Percentiles rank a stretch among this genome's conserved stretches.
Evolutionary conservation across 352 stramenopile species (phyloP).

Genomic region (Globisporangium solare): DNA sequence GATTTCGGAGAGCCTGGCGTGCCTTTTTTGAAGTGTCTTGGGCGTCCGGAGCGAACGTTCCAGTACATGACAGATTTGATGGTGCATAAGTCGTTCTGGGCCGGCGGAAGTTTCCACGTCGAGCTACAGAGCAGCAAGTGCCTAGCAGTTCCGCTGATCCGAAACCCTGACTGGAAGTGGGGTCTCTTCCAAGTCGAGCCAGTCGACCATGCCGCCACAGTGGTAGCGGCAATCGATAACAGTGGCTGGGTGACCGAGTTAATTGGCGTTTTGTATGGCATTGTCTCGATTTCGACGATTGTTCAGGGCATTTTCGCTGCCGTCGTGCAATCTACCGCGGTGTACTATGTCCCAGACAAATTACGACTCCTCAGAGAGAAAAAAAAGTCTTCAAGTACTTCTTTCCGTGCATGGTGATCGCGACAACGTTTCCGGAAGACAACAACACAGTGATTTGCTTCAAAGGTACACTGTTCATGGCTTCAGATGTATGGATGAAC

Average conservation of each 20-base stretch:
- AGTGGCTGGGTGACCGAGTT: slow-evolving; percentile 35
- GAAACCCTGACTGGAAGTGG: slow-evolving; percentile 34
- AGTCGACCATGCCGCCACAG: slow-evolving; percentile 31
- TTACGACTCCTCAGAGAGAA: slow-evolving; percentile 29
- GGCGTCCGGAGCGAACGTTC: slow-evolving; percentile 33
- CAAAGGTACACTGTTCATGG: slow-evolving; percentile 46
- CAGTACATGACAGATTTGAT: slow-evolving; percentile 58
- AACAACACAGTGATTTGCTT: slow-evolving; percentile 39
- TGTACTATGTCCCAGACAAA: slow-evolving; percentile 37
- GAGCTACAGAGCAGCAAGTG: slow-evolving; percentile 59
- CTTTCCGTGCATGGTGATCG: slow-evolving; percentile 40
- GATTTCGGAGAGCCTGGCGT: slow-evolving; percentile 41
- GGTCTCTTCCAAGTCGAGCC: slow-evolving; percentile 43
- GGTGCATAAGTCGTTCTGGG: slow-evolving; percentile 53
- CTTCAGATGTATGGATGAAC: slow-evolving; percentile 63
- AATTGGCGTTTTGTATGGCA: slow-evolving; percentile 35
- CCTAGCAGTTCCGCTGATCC: slow-evolving; percentile 29
- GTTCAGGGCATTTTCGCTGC: slow-evolving; percentile 41
- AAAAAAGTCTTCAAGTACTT: slow-evolving; percentile 33
- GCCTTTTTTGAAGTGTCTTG: slow-evolving; percentile 46
- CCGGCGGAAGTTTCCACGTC: slow-evolving; percentile 39
- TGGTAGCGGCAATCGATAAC: slow-evolving; percentile 39
- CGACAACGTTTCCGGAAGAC: slow-evolving; percentile 29
- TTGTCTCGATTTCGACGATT: slow-evolving; percentile 51
- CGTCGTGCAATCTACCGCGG: slow-evolving; percentile 28